Base-by-base conservation (phyloP, 768 basidiomycete species). In the Mycena chlorophos region DNA sequence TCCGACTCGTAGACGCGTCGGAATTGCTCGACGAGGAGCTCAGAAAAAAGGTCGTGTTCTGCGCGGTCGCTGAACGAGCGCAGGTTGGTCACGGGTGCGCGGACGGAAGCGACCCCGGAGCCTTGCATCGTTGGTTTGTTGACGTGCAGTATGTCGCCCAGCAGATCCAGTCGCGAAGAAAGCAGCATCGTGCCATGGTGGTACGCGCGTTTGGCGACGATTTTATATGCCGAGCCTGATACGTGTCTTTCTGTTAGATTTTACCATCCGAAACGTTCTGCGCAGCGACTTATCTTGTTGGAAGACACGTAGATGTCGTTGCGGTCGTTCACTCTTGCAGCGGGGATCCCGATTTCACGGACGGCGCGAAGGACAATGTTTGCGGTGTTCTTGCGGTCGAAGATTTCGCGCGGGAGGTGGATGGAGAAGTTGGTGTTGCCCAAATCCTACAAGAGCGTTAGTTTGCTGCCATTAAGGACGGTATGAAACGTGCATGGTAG, bases 101-200 rank as follows among this genome's bases (percentile, higher is more conserved):
- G 88, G 16, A 98, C 91, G 22, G 94, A 98, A 1, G 86, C 84
- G 37, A 98, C 89, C 0, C 92, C 91, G 68, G 87, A 90, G 2
- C 92, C 91, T 29, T 84, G 69, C 80, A 98, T 90, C 17, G 83
- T 80, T 14, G 83, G 83, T 74, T 89, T 88, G 51, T 80, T 73
- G 0, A 79, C 76, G 13, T 76, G 82, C 47, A 98, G 75, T 10
- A 93, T 71, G 57, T 88, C 82, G 0, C 91, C 88, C 6, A 99
- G 74, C 5, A 82, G 78, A 29, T 80, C 75, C 26, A 98, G 78
- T 43, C 79, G 73, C 3, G 94, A 93, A 6, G 91, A 87, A 20
- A 98, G 89, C 25, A 99, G 82, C 97, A 99, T 99, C 16, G 97
- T 99, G 0, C 97, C 97, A 63, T 99, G 97, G 64, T 98, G 96